Percentiles rank a stretch among this genome's conserved stretches.
phyloP scores from a whole-genome alignment of 768 basidiomycete species.

The Mycena maculata region DNA sequence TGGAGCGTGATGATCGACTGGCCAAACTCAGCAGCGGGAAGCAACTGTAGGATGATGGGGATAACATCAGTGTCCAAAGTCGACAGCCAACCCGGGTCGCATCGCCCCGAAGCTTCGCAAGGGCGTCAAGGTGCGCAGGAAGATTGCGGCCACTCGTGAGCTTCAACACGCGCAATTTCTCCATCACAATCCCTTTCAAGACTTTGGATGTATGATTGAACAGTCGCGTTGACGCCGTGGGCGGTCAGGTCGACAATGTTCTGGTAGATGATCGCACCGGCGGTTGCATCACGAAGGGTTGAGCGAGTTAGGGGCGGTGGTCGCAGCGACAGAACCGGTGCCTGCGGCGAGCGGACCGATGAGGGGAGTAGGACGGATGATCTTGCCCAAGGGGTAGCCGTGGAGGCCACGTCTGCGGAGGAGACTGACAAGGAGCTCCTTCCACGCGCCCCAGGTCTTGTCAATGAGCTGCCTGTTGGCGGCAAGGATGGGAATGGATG shows the following conservation, averaged over 20 bases:
- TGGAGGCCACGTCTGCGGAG: neutral
- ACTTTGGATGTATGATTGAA: neutral
- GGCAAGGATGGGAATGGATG: neutral
- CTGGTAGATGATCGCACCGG: neutral
- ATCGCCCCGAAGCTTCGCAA: neutral
- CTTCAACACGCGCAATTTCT: neutral
- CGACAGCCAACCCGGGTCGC: neutral
- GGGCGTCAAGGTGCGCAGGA: neutral
- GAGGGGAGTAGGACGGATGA: too few relatives aligned
- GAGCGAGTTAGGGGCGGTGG: neutral
- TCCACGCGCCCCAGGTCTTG: neutral
- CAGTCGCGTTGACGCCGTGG: too few relatives aligned
- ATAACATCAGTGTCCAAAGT: neutral
- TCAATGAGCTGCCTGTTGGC: neutral
- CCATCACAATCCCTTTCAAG: neutral
- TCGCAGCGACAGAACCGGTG: neutral
- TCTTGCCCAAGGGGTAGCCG: neutral
- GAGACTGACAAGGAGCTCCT: neutral
- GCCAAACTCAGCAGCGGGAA: neutral
- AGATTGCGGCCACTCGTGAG: neutral
- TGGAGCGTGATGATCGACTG: constrained; percentile 2
- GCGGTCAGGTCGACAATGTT: too few relatives aligned
- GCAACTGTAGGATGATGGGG: constrained; percentile 6
- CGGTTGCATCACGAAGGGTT: neutral
- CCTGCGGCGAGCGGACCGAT: neutral